Conservation (phyloP, 257 asterid genomes). For the Solanum habrochaites region DNA sequence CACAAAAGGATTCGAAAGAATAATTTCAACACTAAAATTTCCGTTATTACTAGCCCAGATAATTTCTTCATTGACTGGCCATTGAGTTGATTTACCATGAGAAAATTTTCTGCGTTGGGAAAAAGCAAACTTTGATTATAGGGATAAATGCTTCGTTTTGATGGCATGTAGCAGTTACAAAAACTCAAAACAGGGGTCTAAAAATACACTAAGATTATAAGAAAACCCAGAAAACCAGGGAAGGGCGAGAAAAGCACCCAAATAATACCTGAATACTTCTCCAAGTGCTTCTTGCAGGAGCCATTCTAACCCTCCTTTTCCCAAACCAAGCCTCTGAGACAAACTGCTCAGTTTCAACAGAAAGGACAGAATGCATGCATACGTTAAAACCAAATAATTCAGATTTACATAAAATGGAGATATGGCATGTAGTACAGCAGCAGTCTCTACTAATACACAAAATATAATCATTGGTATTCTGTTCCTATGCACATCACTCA, state of each 20-base stretch:
- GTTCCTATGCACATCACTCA: background rate
- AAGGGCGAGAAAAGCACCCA: background rate
- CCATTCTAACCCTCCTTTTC: slow-evolving; percentile 94
- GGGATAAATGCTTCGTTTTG: background rate
- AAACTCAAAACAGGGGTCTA: background rate
- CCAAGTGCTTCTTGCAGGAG: slow-evolving; percentile 87
- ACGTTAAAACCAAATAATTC: slow-evolving; percentile 2
- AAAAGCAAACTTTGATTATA: background rate
- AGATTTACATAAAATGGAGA: background rate
- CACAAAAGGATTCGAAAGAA: background rate
- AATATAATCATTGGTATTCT: background rate
- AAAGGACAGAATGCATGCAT: background rate
- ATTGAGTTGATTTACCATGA: background rate
- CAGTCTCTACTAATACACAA: background rate
- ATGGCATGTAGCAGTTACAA: background rate
- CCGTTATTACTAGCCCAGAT: background rate
- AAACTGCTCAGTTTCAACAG: slow-evolving; percentile 53
- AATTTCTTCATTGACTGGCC: background rate
- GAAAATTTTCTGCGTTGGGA: background rate
- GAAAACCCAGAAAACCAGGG: slow-evolving; percentile 6
- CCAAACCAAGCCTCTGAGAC: slow-evolving; percentile 95
- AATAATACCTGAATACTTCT: slow-evolving; percentile 61
- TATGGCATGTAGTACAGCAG: background rate
- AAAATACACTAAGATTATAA: background rate
- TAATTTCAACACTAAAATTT: background rate